Evolutionary conservation across 1,139 yeast species (phyloP), one percentile per base, ranked within the genome.

Genomic region (Suhomyces anneliseae): DNA sequence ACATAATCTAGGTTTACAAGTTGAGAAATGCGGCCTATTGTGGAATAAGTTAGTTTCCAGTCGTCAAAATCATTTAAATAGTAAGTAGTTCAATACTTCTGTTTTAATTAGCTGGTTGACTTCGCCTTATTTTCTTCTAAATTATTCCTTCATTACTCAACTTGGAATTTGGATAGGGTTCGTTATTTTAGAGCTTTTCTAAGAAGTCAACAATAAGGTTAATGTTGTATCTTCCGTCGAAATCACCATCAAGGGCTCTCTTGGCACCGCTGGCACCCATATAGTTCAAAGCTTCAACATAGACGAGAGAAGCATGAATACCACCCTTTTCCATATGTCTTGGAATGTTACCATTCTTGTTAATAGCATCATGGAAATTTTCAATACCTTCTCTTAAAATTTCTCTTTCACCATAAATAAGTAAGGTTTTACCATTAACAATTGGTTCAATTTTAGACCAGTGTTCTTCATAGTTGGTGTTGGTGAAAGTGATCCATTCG

Each of bases 391-490:
- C 65, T 29, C 69, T 61, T 39, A 73, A 61, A 49, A 66, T 70
- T 36, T 60, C 62, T 34, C 70, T 53, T 45, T 66, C 76, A 19
- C 81, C 81, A 52, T 64, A 65, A 27, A 71, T 60, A 33, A 63
- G 53, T n/a, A 70, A 44, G 10, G 68, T 55, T 14, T 61, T 59
- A 2, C 65, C 66, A 24, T 62, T 55, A 27, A 61, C 61, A 33
- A 74, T 55, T 7, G 66, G 56, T 2, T 61, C 60, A 15, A 72
- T 68, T 8, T 61, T 57, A 24, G 56, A 52, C 76, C 76, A 72
- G 47, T 64, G 62, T 2, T 54, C 50, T 7, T 54, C 60, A 43
- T 56, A 60, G 39, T 57, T 57, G 24, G 68, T 56, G 36, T 60
- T 60, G 19, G 66, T 57, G 42, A 64, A 64, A 3, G 66, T 59